Conservation (phyloP, 176 grass and related monocot genomes). For the Eragrostis nindensis region DNA sequence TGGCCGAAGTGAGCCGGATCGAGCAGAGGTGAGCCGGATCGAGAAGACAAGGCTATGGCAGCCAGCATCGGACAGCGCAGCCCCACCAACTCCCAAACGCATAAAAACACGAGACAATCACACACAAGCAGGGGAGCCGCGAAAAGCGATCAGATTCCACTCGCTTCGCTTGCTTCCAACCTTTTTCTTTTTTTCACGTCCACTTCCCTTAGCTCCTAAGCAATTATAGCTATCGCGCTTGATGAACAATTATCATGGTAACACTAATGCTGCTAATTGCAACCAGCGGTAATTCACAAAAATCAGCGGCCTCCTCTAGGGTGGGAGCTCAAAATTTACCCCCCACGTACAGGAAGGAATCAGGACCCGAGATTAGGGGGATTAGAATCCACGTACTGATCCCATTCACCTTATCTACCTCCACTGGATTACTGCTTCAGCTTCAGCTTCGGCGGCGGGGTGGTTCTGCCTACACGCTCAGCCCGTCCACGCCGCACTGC, state of each 20-base stretch:
- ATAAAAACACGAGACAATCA: constrained; percentile 32
- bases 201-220: constrained; percentile 54
- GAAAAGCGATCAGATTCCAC: constrained; percentile 48
- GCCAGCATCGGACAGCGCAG: constrained; percentile 38
- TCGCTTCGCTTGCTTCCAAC: neutral
- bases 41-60: constrained; percentile 10
- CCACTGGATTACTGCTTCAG: constrained; percentile 42
- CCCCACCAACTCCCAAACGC: constrained; percentile 44
- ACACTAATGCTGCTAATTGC: constrained; percentile 26
- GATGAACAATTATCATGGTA: constrained; percentile 21
- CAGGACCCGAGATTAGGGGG: constrained; percentile 31
- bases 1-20: neutral
- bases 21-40: no score
- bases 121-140: constrained; percentile 6
- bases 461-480: constrained; percentile 66
- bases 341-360: constrained; percentile 36
- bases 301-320: constrained; percentile 38
- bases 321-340: constrained; percentile 45
- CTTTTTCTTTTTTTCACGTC: neutral
- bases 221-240: neutral
- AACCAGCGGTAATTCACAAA: constrained; percentile 42
- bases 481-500: constrained; percentile 93
- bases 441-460: constrained; percentile 11
- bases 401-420: constrained; percentile 41
- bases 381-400: constrained; percentile 42